Base-by-base conservation (phyloP, 139 green algal species). In the Nannochloris sp. region DNA sequence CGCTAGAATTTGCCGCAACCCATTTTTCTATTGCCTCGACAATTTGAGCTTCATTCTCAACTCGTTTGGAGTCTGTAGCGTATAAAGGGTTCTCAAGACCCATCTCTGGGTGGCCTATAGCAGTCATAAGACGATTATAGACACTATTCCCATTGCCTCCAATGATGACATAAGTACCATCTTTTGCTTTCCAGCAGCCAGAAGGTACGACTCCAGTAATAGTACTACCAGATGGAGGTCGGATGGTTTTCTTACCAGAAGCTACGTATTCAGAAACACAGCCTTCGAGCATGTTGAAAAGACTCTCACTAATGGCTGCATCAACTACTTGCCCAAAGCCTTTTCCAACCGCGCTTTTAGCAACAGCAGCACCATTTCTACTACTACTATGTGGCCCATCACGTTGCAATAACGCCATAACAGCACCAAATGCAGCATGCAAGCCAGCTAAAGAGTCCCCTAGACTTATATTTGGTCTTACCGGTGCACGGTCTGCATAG, bases 201-300 rank as follows among this genome's bases (percentile, higher is more conserved):
- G 75, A 83, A 15, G 86, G 86, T 6, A 93, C 86, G n/a, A 93
- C 85, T 0, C 79, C 84, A 45, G 85, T 88, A 14, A 91, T 85
- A 8, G 85, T 90, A 42, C 58, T 78, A 0, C 85, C 85, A 4
- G 74, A 85, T 29, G 79, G 76, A 8, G 68, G 74, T 6, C 85
- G 54, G 42, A 85, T 70, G 23, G 69, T 36, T n/a, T n/a, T n/a
- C n/a, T n/a, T n/a, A 2, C 81, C 81, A 32, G 57, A 44, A 15
- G 46, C 54, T 3, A 67, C 70, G 27, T 70, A 82, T 72, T 89
- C 82, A 4, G 85, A 47, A 23, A 91, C 68, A 51, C 81, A 89
- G 13, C 64, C 71, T 67, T 93, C 86, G 67, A 93, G 59, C 80
- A 93, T 89, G 66, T 87, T 89, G 74, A 90, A 90, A 23, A 91